These are phyloP conservation scores for Didymella arachidicola DNA, from an alignment of 2,329 filamentous ascomycete genomes.

Conservation along the genomic window DNA sequence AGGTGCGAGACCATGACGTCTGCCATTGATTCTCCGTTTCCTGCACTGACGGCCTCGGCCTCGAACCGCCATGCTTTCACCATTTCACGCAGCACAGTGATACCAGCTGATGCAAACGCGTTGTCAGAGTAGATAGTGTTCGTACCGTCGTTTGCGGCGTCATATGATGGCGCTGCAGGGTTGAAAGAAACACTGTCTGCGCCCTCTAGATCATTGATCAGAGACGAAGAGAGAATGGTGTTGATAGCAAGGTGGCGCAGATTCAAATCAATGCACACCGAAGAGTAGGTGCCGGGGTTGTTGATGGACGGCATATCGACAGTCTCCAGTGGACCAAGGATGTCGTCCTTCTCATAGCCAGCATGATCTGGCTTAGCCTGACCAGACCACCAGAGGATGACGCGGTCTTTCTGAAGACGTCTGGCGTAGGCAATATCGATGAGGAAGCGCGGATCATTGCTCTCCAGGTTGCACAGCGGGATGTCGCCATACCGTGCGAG, in stretches of 20 bases:
- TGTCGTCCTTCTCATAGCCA: slow-evolving; percentile 92
- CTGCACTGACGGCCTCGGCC: slow-evolving; percentile 89
- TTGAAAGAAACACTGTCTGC: slow-evolving; percentile 88
- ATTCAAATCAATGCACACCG: slow-evolving; percentile 94
- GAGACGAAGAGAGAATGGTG: slow-evolving; percentile 92
- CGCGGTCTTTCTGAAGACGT: slow-evolving; percentile 85
- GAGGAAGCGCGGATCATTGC: slow-evolving; percentile 90
- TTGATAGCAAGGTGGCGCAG: slow-evolving; percentile 96
- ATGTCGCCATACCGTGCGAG: slow-evolving; percentile 92
- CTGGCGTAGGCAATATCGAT: slow-evolving; percentile 97
- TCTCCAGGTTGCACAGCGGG: slow-evolving; percentile 92
- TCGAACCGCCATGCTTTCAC: slow-evolving; percentile 99
- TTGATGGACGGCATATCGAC: slow-evolving; percentile 94
- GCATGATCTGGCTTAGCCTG: slow-evolving; percentile 90
- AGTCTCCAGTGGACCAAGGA: slow-evolving; percentile 80
- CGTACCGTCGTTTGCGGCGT: slow-evolving; percentile 66
- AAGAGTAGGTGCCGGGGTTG: slow-evolving; percentile 90
- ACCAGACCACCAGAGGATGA: slow-evolving; percentile 96
- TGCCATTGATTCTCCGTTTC: slow-evolving; percentile 74
- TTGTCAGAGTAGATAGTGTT: slow-evolving; percentile 83
- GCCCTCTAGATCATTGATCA: slow-evolving; percentile 96
- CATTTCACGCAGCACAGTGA: slow-evolving; percentile 93
- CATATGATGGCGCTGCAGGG: slow-evolving; percentile 69
- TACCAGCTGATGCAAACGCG: slow-evolving; percentile 90
- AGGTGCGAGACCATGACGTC: slow-evolving; percentile 97